phyloP scores from a whole-genome alignment of 306 rosid genomes.

The Cucurbita argyrosperma region DNA sequence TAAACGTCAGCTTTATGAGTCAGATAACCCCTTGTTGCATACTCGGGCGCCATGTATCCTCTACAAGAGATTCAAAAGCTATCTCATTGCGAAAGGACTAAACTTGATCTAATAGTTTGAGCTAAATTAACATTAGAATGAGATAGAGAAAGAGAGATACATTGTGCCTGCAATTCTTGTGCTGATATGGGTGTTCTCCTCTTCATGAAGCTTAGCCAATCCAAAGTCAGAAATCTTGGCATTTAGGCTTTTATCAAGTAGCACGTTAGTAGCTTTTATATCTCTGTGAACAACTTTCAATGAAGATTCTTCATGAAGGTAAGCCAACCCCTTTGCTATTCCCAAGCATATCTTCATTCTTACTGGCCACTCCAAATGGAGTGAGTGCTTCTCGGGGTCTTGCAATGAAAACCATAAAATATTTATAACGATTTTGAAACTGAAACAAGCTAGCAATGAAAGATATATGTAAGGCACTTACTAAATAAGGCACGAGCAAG shows the following conservation, averaged over 20 bases:
- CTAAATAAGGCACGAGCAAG: neutral
- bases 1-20: constrained; percentile 77
- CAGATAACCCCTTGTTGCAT: constrained; percentile 75
- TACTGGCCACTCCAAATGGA: constrained; percentile 55
- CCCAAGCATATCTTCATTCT: constrained; percentile 57
- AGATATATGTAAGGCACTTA: neutral
- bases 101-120: no score
- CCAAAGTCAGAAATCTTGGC: constrained; percentile 95
- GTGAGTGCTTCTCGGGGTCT: constrained; percentile 29
- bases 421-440: neutral
- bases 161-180: constrained; percentile 74
- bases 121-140: no score
- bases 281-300: constrained; percentile 82
- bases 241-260: constrained; percentile 55
- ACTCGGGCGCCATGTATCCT: constrained; percentile 93
- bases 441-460: no score
- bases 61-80: constrained; percentile 12
- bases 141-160: constrained; percentile 18
- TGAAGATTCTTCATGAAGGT: constrained; percentile 74
- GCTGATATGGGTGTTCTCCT: constrained; percentile 67
- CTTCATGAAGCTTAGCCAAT: constrained; percentile 78
- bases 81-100: no score
- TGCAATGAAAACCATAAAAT: neutral
- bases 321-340: constrained; percentile 62
- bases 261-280: constrained; percentile 71